Percentiles rank a stretch among this genome's conserved stretches.
Evolutionary conservation across 2,329 filamentous ascomycete species (phyloP).

Genomic region (Aspergillus sp.): DNA sequence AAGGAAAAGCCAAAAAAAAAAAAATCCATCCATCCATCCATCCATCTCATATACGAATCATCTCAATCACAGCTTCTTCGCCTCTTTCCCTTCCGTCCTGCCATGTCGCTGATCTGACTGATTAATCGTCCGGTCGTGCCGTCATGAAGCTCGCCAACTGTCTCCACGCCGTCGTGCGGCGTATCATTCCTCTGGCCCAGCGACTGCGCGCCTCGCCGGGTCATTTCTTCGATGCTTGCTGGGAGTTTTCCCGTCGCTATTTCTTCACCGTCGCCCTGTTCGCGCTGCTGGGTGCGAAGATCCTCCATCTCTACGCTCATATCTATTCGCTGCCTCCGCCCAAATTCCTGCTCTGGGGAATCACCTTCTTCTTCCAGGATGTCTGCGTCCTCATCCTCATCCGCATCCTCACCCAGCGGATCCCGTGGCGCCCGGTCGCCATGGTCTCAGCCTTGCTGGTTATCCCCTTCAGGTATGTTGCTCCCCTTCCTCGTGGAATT

Average conservation of each 20-base stretch:
- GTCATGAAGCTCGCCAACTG: slow-evolving; percentile 9
- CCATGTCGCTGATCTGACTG: background rate
- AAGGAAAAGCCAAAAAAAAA: no score
- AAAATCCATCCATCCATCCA: no score
- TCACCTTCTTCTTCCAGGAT: slow-evolving; percentile 34
- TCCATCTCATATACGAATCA: background rate
- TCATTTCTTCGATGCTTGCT: slow-evolving; percentile 23
- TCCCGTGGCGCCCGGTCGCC: slow-evolving; percentile 21
- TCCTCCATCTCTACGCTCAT: slow-evolving; percentile 29
- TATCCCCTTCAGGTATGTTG: slow-evolving; percentile 29
- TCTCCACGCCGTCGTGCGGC: slow-evolving; percentile 5
- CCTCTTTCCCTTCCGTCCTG: background rate
- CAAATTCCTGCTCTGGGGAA: slow-evolving; percentile 26
- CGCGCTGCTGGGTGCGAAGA: slow-evolving; percentile 27
- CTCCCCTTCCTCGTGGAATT: background rate
- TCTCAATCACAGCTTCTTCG: background rate
- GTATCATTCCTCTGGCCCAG: slow-evolving; percentile 2
- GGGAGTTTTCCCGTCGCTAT: slow-evolving; percentile 30
- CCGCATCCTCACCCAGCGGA: slow-evolving; percentile 22
- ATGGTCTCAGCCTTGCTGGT: slow-evolving; percentile 21
- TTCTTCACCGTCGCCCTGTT: slow-evolving; percentile 30
- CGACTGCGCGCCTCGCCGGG: slow-evolving; percentile 15
- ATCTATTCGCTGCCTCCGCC: slow-evolving; percentile 23
- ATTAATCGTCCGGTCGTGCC: background rate
- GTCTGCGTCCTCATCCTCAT: slow-evolving; percentile 24